phyloP scores from a whole-genome alignment of 192 early-diverging fungal species.

The Cladochytrium replicatum region DNA sequence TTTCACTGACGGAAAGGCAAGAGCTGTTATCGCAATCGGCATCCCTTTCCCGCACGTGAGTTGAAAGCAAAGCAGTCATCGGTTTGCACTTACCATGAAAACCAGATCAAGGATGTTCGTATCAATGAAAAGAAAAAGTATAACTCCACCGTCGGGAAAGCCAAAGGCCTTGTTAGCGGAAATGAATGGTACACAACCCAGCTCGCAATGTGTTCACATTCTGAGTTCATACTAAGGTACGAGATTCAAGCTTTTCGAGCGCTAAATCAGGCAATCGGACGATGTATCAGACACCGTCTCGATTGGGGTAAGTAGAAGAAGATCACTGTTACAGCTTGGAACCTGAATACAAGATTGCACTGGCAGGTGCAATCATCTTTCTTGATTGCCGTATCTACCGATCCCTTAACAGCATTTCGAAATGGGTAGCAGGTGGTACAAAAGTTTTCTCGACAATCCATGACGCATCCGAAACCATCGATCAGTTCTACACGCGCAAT shows the following conservation, averaged over 20 bases:
- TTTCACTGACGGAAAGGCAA: conserved; percentile 11
- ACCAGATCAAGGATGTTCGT: conserved; percentile 34
- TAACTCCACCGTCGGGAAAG: conserved; percentile 20
- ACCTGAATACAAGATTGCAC: too few species aligned
- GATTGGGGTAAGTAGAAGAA: too few species aligned
- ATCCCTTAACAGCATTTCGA: too few species aligned
- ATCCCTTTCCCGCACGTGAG: conserved; percentile 43
- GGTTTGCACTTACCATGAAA: conserved; percentile 24
- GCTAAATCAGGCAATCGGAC: conserved; percentile 48
- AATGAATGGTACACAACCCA: conserved; percentile 31
- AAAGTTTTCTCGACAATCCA: too few species aligned
- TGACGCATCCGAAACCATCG: too few species aligned
- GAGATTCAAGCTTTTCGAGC: conserved; percentile 50
- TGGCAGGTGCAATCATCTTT: too few species aligned
- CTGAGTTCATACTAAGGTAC: too few species aligned
- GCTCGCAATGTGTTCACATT: background rate
- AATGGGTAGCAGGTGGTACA: too few species aligned
- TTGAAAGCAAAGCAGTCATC: too few species aligned
- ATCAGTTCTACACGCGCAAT: too few species aligned
- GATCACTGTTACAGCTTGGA: too few species aligned
- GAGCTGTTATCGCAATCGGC: conserved; percentile 38
- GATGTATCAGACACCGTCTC: conserved; percentile 43
- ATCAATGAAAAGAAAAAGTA: conserved; percentile 43
- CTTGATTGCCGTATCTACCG: too few species aligned
- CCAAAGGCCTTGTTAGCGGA: conserved; percentile 21